A percentile compares a stretch with the other conserved stretches of the same genome.
Conservation (phyloP, 208 protist species). For the Trypanosoma rangeli region DNA sequence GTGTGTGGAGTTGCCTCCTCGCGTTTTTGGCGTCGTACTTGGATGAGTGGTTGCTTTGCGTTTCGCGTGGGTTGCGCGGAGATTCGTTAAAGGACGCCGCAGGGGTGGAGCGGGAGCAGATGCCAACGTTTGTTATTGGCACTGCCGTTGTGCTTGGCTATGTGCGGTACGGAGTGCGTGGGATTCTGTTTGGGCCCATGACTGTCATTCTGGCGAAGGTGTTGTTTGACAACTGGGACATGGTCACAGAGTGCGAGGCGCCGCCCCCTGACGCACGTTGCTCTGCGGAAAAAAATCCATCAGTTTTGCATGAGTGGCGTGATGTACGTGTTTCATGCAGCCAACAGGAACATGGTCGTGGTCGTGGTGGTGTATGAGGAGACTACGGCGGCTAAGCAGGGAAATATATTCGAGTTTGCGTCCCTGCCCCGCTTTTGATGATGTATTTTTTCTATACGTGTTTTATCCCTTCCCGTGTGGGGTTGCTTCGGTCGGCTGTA, state of each 20-base stretch:
- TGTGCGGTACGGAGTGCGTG: constrained; percentile 53
- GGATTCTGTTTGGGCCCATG: constrained; percentile 68
- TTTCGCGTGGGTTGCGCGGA: constrained; percentile 46
- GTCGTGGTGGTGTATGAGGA: no score
- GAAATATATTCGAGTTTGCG: no score
- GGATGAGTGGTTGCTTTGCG: constrained; percentile 71
- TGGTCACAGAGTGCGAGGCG: constrained; percentile 24
- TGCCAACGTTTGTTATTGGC: constrained; percentile 58
- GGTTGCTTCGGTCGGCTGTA: not conserved
- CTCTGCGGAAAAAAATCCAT: not conserved
- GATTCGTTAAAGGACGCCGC: constrained; percentile 29
- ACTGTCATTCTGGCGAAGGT: constrained; percentile 72
- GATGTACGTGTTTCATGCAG: no score
- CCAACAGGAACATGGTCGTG: no score
- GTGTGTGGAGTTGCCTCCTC: constrained; percentile 31
- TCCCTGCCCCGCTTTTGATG: not conserved
- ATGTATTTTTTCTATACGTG: not conserved
- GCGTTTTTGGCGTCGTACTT: constrained; percentile 41
- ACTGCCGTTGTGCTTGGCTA: constrained; percentile 67
- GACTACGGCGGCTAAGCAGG: no score
- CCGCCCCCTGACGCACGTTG: no score
- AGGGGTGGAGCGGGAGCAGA: constrained; percentile 35
- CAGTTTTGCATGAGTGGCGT: not conserved
- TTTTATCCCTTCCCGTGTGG: not conserved
- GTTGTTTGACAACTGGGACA: constrained; percentile 76